Evolutionary conservation across 2,329 filamentous ascomycete genomes (phyloP), one percentile per base, ranked within the genome.

Genomic region (Monilinia fructigena): DNA sequence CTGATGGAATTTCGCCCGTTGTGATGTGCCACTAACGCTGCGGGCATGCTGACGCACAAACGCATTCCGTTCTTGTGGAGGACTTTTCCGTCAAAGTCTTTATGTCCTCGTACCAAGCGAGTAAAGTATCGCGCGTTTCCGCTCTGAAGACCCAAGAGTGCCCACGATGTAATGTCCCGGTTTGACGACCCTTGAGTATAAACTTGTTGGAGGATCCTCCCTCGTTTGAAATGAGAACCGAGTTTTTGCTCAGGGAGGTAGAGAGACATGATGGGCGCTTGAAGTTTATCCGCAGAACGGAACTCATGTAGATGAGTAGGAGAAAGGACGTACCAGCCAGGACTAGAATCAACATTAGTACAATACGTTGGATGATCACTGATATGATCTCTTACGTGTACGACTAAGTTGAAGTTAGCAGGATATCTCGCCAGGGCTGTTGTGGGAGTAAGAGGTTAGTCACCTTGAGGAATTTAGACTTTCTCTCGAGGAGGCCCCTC

Each of bases 271-370:
- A 98, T 87, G 0, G 95, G 95, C 50, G 91, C 89, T 78, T 95
- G 92, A 68, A 86, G 90, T 77, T 94, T 93, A 79, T 98, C 94
- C 71, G 93, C 92, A n/a, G 93, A 97, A 78, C 97, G 97, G 85
- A 98, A 99, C 79, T 99, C 95, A 80, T 99, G 95, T 28, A 99
- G 85, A 79, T 99, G 95, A 66, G 95, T 98, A 20, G 95, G 92
- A 73, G 95, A 97, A 72, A 99, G 82, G 58, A 98, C 93, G 78
- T 97, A 97, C 92, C 91, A 65, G 55, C 63, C 63, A 20, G 63
- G 31, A 48, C 63, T 65, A 60, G 47, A 45, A 45, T 35, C 6
- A 23, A 18, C 35, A 65, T 65, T 60, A 65, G 63, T 38, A 65
- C n/a, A 45, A 53, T 20, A 31, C 8, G 14, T 16, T 11, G 26